Conservation (phyloP, 2,329 filamentous ascomycete species). For the Epicoccum nigrum region DNA sequence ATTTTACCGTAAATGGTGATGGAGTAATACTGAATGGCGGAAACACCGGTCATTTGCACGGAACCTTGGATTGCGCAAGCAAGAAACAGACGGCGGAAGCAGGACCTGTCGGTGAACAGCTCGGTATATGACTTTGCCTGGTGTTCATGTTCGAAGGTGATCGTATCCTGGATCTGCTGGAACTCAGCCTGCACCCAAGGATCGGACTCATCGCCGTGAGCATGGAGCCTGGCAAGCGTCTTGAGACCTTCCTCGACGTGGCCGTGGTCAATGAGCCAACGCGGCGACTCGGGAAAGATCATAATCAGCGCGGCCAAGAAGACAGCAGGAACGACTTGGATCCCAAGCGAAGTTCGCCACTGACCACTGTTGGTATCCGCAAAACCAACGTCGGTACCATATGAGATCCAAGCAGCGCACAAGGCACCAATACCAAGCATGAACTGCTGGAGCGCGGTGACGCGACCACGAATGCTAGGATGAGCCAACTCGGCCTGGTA, state of each 20-base stretch:
- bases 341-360: constrained; percentile 69
- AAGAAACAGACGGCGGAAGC: constrained; percentile 74
- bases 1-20: constrained; percentile 71
- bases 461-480: constrained; percentile 75
- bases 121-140: constrained; percentile 74
- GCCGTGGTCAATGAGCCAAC: constrained; percentile 76
- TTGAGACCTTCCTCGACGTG: constrained; percentile 67
- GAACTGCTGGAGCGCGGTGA: constrained; percentile 80
- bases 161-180: constrained; percentile 70
- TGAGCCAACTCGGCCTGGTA: constrained; percentile 83
- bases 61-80: constrained; percentile 72
- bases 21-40: constrained; percentile 74
- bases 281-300: constrained; percentile 69
- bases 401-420: constrained; percentile 75
- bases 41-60: constrained; percentile 74
- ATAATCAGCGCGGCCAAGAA: constrained; percentile 70
- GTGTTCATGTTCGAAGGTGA: constrained; percentile 70
- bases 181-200: constrained; percentile 75
- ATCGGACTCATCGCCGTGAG: constrained; percentile 69
- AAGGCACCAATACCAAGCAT: constrained; percentile 80
- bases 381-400: constrained; percentile 63
- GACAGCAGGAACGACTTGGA: constrained; percentile 73
- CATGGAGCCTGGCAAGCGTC: constrained; percentile 72
- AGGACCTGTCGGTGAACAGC: constrained; percentile 69
- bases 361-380: constrained; percentile 55